Evolutionary conservation across 176 grass and related monocot genomes (phyloP), one percentile per base, ranked within the genome.

Genomic region (Tuctoria greenei): DNA sequence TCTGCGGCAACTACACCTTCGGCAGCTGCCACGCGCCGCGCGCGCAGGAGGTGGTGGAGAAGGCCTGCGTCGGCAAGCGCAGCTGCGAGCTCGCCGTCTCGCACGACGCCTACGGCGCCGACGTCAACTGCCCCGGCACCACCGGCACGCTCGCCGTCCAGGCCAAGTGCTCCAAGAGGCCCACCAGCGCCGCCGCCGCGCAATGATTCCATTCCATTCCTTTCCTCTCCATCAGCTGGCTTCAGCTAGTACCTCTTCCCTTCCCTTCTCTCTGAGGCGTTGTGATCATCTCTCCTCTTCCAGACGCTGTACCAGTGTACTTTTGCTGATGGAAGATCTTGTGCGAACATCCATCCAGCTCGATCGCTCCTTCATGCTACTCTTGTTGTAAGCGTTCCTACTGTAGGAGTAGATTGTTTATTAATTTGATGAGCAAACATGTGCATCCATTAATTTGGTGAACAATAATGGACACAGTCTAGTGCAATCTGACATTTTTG

Each of bases 141-240:
- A 84, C 84, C 10, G 51, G 14, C 61, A 98, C 91, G 20, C 91
- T 98, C 65, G 91, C 91, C 26, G 87, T 94, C 23, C 95, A 98
- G 75, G 95, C 82, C 16, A 98, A 94, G 88, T 98, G 95, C 64
- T 90, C 93, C 71, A 87, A 76, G 90, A 74, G 88, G 79, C 24
- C 67, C 46, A 63, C 27, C 28, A 47, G 78, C 43, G 49, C 45
- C 44, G 44, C 44, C 36, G 78, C 50, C 25, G 77, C 64, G 8
- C 75, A 82, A 81, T 95, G 72, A 95, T 34, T 40, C 52, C 52
- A 31, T 3, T 31, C 31, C 2, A 31, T 31, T 10, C 5, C 16
- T 18, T 6, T 18, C 46, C 16, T 42, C 40, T 42, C 42, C 0
- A 41, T 52, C 49, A 4, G 2, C 45, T 40, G 12, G 3, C 18